These are phyloP conservation scores for Tremellales sp. DNA, from an alignment of 1,284 basidiomycete species.

Conservation along the genomic window DNA sequence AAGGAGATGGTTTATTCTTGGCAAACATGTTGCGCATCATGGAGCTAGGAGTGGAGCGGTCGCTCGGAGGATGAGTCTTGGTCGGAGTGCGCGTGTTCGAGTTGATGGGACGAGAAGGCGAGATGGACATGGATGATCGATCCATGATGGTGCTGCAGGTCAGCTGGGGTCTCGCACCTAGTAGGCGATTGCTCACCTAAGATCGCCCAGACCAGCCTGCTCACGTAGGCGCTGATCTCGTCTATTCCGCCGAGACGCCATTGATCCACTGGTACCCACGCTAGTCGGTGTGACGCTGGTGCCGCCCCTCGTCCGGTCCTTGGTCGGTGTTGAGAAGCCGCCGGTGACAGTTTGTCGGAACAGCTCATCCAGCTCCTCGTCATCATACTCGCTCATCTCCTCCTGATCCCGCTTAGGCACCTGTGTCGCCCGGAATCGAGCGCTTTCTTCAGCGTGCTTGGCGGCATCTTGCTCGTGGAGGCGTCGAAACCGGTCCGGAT, in stretches of 20 bases:
- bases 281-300: conserved; percentile 13
- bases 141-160: conserved; percentile 33
- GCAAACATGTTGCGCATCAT: conserved; percentile 41
- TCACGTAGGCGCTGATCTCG: conserved; percentile 24
- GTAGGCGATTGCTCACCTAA: conserved; percentile 21
- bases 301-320: conserved; percentile 4
- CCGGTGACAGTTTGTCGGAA: conserved; percentile 24
- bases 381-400: conserved; percentile 27
- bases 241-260: conserved; percentile 12
- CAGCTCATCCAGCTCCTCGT: conserved; percentile 37
- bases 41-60: conserved; percentile 30
- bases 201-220: conserved; percentile 40
- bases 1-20: conserved; percentile 13
- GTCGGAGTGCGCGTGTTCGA: conserved; percentile 30
- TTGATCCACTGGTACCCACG: conserved; percentile 5
- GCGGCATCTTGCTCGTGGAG: conserved; percentile 27
- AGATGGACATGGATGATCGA: conserved; percentile 30
- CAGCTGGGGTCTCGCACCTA: conserved; percentile 1
- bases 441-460: conserved; percentile 30
- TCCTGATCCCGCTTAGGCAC: conserved; percentile 21
- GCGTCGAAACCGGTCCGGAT: conserved; percentile 3
- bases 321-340: conserved; percentile 20
- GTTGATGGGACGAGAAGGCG: conserved; percentile 19
- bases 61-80: conserved; percentile 25
- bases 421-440: conserved; percentile 37